Evolutionary conservation across 495 filamentous ascomycete genomes (phyloP), one percentile per base, ranked within the genome.

Genomic region (Cercophora samala): DNA sequence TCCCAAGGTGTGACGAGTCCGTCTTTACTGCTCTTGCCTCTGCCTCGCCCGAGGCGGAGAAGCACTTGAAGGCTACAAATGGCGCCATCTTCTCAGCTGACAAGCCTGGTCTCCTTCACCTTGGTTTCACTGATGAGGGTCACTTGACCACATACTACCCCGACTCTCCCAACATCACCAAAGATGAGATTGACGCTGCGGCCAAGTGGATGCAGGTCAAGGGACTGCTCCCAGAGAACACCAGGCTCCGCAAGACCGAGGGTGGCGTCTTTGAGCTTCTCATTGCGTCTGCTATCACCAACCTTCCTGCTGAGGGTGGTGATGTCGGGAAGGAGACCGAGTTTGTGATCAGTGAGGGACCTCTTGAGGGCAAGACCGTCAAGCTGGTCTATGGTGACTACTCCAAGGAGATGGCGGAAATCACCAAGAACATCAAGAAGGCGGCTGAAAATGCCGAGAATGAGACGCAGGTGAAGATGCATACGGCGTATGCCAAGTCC

Each of bases 101-200:
- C 58, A 84, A 86, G 51, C 84, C 87, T 32, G 84, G 85, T 6
- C 80, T 89, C 65, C 89, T 97, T 82, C 92, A 97, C 70, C 83
- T 98, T 19, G 95, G 95, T 19, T 97, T 96, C 74, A 84, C 90
- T 1, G 88, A 91, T 17, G 79, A 86, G 18, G 92, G 92, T 15
- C 94, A 98, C 74, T 83, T 96, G 80, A 93, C 91, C 2, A 90
- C 90, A 0, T 99, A 99, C 77, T 98, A 99, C 74, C 95, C 95
- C 6, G 88, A 92, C 65, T 96, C 92, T 5, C 85, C 91, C 21
- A 82, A 85, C 46, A 97, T 99, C 73, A 93, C 90, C 25, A 89
- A 97, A 75, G 84, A 86, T 29, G 94, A 99, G 76, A 93, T 97
- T 59, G 83, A 83, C 6, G 84, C 85, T 13, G 81, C 96, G 53